These are phyloP conservation scores for Rhodotorula sp. DNA, from an alignment of 1,284 basidiomycete species.

Conservation along the genomic window DNA sequence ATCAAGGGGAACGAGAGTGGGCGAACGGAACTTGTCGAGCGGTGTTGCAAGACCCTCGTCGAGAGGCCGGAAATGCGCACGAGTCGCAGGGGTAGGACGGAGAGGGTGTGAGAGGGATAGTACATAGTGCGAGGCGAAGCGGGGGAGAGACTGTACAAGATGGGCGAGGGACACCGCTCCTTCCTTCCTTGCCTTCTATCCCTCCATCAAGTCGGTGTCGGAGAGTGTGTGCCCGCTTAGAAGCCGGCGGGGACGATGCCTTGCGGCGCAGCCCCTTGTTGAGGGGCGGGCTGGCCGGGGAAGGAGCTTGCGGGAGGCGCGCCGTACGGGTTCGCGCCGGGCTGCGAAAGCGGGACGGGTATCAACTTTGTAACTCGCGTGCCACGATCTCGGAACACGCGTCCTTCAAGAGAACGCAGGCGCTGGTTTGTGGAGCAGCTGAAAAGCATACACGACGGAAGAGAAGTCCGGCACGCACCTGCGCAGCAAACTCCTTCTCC, in stretches of 20 bases:
- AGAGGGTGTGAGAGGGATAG: too few species aligned
- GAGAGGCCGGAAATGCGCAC: too few species aligned
- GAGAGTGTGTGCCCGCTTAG: constrained; percentile 29
- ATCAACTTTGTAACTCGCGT: not conserved
- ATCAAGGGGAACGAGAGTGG: too few species aligned
- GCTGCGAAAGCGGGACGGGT: constrained; percentile 6
- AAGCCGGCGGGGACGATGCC: constrained; percentile 50
- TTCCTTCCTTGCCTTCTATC: not conserved
- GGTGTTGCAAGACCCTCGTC: too few species aligned
- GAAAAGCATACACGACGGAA: not conserved
- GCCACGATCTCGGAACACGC: not conserved
- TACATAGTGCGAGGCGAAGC: too few species aligned
- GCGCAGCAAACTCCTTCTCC: constrained; percentile 88
- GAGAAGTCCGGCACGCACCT: constrained; percentile 58
- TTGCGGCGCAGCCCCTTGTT: not conserved
- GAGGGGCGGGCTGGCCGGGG: constrained; percentile 4
- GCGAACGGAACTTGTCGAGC: too few species aligned
- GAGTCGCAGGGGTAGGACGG: too few species aligned
- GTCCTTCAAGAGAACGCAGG: not conserved
- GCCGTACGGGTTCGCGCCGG: constrained; percentile 32
- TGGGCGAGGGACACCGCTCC: too few species aligned
- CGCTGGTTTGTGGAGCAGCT: not conserved
- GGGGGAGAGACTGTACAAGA: too few species aligned
- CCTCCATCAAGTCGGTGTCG: not conserved
- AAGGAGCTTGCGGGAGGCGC: constrained; percentile 29